Conservation (phyloP, 2,329 filamentous ascomycete genomes). For the Fusarium verticillioides region DNA sequence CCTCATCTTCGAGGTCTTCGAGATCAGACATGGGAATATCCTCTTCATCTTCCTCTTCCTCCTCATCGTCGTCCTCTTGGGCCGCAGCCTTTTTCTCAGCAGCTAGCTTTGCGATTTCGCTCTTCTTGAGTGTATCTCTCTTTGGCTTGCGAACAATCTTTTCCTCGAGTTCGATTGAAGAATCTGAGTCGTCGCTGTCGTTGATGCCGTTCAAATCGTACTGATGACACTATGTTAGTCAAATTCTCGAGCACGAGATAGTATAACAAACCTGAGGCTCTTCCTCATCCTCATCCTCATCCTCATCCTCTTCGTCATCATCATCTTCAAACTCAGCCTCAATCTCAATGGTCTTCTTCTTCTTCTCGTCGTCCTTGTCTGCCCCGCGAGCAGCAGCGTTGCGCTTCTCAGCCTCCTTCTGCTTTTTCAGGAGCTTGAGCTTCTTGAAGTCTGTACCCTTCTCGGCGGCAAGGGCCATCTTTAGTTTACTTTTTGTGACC, state of each 20-base stretch:
- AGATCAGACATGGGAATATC: conserved; percentile 92
- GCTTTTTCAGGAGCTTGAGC: conserved; percentile 60
- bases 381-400: conserved; percentile 46
- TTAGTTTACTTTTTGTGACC: conserved; percentile 62
- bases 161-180: conserved; percentile 81
- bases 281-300: conserved; percentile 48
- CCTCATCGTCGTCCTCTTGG: conserved; percentile 61
- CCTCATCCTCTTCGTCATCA: conserved; percentile 52
- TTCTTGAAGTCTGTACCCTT: conserved; percentile 66
- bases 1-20: conserved; percentile 79
- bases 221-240: conserved; percentile 42
- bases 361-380: conserved; percentile 48
- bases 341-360: conserved; percentile 51
- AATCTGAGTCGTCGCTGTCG: conserved; percentile 72
- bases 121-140: conserved; percentile 58
- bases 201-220: conserved; percentile 67
- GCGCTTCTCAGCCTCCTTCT: conserved; percentile 56
- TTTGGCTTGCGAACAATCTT: conserved; percentile 67
- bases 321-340: conserved; percentile 50
- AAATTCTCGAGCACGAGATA: neutral
- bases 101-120: conserved; percentile 37
- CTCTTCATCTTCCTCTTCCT: conserved; percentile 81
- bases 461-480: conserved; percentile 64
- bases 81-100: conserved; percentile 34
- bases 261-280: conserved; percentile 43